These are phyloP conservation scores for Nakaseomyces nivariensis DNA, from an alignment of 1,139 yeast genomes.

Conservation along the genomic window DNA sequence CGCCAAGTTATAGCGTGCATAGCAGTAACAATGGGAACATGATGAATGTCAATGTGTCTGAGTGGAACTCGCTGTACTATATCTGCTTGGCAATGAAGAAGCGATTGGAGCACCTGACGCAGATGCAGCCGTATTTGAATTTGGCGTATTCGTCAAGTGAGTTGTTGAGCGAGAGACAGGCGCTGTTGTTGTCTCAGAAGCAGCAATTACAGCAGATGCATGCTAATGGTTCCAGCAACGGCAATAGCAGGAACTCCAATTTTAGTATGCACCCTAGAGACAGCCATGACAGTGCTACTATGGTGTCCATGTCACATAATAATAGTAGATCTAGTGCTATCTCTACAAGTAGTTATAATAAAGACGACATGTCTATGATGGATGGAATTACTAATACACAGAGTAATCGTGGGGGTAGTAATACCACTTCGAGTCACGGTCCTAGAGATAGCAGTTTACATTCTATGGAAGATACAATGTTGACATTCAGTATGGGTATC, in stretches of 20 bases:
- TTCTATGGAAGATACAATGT: conserved; percentile 26
- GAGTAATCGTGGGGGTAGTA: conserved; percentile 10
- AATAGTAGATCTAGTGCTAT: conserved; percentile 21
- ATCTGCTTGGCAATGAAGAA: conserved; percentile 53
- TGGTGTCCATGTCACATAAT: not conserved
- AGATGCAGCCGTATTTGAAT: conserved; percentile 60
- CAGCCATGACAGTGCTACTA: conserved; percentile 11
- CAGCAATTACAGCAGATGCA: conserved; percentile 25
- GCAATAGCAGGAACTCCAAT: conserved; percentile 5
- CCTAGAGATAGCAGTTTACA: conserved; percentile 19
- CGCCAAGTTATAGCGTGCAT: not conserved
- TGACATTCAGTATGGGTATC: conserved; percentile 65
- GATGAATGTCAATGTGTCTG: conserved; percentile 57
- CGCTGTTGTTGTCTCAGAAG: conserved; percentile 43
- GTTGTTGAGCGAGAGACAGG: conserved; percentile 61
- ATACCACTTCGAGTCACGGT: not conserved
- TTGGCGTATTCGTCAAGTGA: conserved; percentile 56
- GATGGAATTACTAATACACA: conserved; percentile 17
- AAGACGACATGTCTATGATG: conserved; percentile 15
- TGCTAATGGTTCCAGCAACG: conserved; percentile 16
- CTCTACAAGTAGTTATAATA: conserved; percentile 17
- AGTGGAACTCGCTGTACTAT: conserved; percentile 64
- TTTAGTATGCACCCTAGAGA: conserved; percentile 8
- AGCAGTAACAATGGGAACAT: conserved; percentile 13
- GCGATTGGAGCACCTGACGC: conserved; percentile 55